Evolutionary conservation across 495 filamentous ascomycete genomes (phyloP), one percentile per base, ranked within the genome.

Genomic region (Penicillium tannophilum): DNA sequence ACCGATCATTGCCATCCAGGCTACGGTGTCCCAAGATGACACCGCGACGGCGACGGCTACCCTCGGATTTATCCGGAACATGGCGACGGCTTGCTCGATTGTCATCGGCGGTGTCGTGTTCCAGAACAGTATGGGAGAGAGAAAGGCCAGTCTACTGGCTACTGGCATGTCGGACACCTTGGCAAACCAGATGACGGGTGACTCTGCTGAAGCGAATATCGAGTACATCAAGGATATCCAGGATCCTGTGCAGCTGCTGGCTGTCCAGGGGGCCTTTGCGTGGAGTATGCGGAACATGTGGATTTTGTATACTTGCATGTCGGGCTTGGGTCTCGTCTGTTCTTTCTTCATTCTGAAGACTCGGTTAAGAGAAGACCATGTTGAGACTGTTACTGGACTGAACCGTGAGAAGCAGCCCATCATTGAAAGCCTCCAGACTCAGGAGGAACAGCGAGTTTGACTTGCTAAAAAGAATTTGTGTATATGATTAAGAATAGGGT

Each of bases 41-140:
- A 88, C 89, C 16, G 92, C 87, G 0, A 84, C 88, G 0, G 92
- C 90, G 3, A 94, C 90, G 0, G 85, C 86, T 0, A 91, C 90
- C 0, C 88, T 91, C 54, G 80, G 83, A 1, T 93, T 93, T 68
- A 76, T 90, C 35, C 83, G 91, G 4, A 87, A 89, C 61, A 74
- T 96, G 6, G 86, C 84, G 1, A 90, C 86, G 0, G 79, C 88
- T 12, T 82, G 89, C 23, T 87, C 86, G 7, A 84, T 94, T 26
- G 90, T 92, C 20, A 82, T 94, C 24, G 92, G 92, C 16, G 84
- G 89, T 14, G 89, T 92, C 2, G 84, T 96, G 30, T 95, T 95
- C 68, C 81, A 84, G 60, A 85, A 86, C 54, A 75, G 83, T 44
- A 88, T 89, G 86, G 53, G 65, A 19, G 50, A 64, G 35, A 78